Base-by-base conservation (phyloP, 192 early-diverging fungal genomes). In the Coemansia interrupta region DNA sequence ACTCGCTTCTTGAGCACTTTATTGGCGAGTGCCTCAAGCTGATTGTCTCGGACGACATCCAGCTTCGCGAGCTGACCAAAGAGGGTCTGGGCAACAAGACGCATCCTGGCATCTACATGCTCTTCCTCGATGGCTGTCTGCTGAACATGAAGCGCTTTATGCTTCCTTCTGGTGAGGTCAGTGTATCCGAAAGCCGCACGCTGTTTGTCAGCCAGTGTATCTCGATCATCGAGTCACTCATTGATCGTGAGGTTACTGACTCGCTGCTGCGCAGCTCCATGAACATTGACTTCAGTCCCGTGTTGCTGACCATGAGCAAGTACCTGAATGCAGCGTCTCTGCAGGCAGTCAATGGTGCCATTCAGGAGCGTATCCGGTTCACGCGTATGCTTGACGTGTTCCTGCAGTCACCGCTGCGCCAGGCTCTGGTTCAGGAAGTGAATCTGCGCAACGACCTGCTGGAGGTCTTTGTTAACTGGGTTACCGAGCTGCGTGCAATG, bases 171-270 rank as follows among this genome's bases (percentile, higher is more conserved):
- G 80, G 80, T 59, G 80, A 82, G 24, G 71, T 80, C 61, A 73
- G 55, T 30, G 71, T 73, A 17, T 73, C 71, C 1, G 77, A 80
- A 44, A 80, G 77, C 50, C 77, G 72, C 58, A 80, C 77, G 45
- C 55, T 80, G 43, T 80, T 74, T 67, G 72, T 80, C 49, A 72
- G 77, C 52, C 77, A 80, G 68, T 74, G 67, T n/a, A 70, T 74
- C 43, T 68, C 57, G 29, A 74, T 80, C 29, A 74, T 80, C 54
- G 71, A 80, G 67, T 65, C 57, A 4, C 68, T 80, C 13, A 73
- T 61, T 2, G 72, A 80, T 11, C 71, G 77, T 14, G 77, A 64
- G 22, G 75, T 58, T 13, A 66, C 70, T 6, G 77, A 80, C 28
- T 58, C 63, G 47, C 68, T 73, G 20, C 29, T 59, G 53, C 72